These are phyloP conservation scores for Pestalotiopsis sp. DNA, from an alignment of 2,329 filamentous ascomycete species.

Conservation along the genomic window DNA sequence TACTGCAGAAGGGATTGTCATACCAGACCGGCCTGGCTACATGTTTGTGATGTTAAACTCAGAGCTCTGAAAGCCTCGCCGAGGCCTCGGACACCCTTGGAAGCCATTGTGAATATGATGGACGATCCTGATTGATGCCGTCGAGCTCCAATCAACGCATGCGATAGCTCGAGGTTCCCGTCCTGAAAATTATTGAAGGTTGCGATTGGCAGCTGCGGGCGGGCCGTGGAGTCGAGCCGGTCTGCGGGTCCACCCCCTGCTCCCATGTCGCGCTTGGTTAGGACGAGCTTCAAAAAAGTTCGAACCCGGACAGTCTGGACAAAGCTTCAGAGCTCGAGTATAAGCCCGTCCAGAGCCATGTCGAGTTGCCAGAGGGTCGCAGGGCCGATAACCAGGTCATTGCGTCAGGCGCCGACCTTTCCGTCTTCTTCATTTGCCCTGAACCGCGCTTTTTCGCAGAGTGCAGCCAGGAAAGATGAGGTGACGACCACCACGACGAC, in stretches of 20 bases:
- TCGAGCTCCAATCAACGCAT: neutral
- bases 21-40: constrained; percentile 36
- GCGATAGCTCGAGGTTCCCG: constrained; percentile 11
- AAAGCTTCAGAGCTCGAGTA: constrained; percentile 8
- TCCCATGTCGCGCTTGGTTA: constrained; percentile 6
- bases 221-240: neutral
- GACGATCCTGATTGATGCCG: neutral
- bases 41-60: constrained; percentile 47
- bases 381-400: constrained; percentile 57
- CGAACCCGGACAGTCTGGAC: constrained; percentile 1
- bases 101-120: constrained; percentile 40
- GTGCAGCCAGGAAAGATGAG: constrained; percentile 38
- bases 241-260: constrained; percentile 1
- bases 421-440: constrained; percentile 32
- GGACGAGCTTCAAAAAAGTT: constrained; percentile 15
- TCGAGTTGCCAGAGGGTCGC: constrained; percentile 62
- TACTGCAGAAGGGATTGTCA: constrained; percentile 17
- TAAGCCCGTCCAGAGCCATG: constrained; percentile 42
- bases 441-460: constrained; percentile 37
- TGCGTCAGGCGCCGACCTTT: constrained; percentile 42
- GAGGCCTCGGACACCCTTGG: constrained; percentile 52
- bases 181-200: constrained; percentile 29
- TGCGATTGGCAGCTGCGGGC: constrained; percentile 8
- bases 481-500: constrained; percentile 31
- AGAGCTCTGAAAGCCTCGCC: constrained; percentile 55